Percentiles rank a stretch among this genome's conserved stretches.
These are phyloP conservation scores for Podila verticillata DNA, from an alignment of 192 early-diverging fungal genomes.

Conservation along the genomic window DNA sequence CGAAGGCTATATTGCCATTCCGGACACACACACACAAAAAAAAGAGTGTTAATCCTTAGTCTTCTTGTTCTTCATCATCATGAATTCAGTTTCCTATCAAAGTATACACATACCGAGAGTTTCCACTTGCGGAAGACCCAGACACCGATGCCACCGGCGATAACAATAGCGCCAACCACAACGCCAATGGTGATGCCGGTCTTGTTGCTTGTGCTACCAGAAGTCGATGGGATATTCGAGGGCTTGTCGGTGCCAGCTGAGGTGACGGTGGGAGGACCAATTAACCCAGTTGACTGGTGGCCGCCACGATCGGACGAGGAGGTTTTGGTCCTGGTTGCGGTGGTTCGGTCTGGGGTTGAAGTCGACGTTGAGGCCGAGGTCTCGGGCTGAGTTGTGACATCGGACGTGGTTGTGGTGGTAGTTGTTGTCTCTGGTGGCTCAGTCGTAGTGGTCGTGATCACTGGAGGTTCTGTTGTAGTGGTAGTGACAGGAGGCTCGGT, in stretches of 20 bases:
- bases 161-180: slow-evolving; percentile 26
- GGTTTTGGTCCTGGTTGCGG: neutral
- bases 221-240: neutral
- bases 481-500: neutral
- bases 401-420: neutral
- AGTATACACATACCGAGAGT: slow-evolving; percentile 22
- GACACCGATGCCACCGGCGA: slow-evolving; percentile 32
- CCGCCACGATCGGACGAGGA: neutral
- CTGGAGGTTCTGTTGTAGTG: neutral
- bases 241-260: neutral
- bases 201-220: slow-evolving; percentile 20
- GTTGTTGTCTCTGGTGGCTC: neutral
- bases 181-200: slow-evolving; percentile 38
- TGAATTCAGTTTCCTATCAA: neutral
- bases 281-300: neutral
- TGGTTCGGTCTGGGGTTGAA: neutral
- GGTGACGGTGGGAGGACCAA: neutral
- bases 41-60: neutral
- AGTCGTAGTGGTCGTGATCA: neutral
- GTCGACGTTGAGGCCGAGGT: no score
- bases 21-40: neutral
- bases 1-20: slow-evolving; percentile 11
- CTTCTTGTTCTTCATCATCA: neutral
- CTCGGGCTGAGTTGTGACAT: neutral
- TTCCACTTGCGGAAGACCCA: slow-evolving; percentile 54